phyloP scores from a whole-genome alignment of 164 flowering plant species.

The Kingdonia uniflora region DNA sequence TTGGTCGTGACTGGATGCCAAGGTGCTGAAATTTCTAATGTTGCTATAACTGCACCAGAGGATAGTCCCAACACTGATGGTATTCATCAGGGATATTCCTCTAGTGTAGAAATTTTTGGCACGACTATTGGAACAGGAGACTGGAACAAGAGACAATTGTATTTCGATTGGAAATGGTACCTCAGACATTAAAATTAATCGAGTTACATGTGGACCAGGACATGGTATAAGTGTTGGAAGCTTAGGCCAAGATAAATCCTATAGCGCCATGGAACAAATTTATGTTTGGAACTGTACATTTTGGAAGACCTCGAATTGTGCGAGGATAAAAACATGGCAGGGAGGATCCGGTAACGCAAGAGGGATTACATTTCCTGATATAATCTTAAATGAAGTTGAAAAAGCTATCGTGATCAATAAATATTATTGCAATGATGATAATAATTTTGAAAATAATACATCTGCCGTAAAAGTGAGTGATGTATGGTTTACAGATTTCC shows the following conservation, averaged over 20 bases:
- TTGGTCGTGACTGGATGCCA: conserved; percentile 11
- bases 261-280: conserved; percentile 28
- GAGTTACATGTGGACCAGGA: conserved; percentile 42
- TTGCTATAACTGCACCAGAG: conserved; percentile 30
- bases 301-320: conserved; percentile 32
- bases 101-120: conserved; percentile 16
- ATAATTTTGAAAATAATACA: conserved; percentile 3
- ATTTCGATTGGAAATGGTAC: conserved; percentile 35
- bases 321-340: conserved; percentile 58
- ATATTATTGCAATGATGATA: conserved; percentile 14
- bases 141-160: conserved; percentile 38
- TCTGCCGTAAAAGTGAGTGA: conserved; percentile 18
- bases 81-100: conserved; percentile 28
- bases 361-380: conserved; percentile 18
- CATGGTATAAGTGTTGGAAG: conserved; percentile 66
- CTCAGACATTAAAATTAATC: conserved; percentile 19
- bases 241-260: conserved; percentile 25
- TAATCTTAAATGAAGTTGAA: conserved; percentile 10
- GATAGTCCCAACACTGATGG: conserved; percentile 59
- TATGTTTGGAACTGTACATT: conserved; percentile 21
- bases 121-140: conserved; percentile 25
- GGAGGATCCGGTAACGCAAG: conserved; percentile 32
- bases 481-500: conserved; percentile 7
- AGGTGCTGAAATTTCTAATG: conserved; percentile 9
- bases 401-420: conserved; percentile 43